phyloP scores from a whole-genome alignment of 768 basidiomycete species.

The Cystobasidium tubakii region DNA sequence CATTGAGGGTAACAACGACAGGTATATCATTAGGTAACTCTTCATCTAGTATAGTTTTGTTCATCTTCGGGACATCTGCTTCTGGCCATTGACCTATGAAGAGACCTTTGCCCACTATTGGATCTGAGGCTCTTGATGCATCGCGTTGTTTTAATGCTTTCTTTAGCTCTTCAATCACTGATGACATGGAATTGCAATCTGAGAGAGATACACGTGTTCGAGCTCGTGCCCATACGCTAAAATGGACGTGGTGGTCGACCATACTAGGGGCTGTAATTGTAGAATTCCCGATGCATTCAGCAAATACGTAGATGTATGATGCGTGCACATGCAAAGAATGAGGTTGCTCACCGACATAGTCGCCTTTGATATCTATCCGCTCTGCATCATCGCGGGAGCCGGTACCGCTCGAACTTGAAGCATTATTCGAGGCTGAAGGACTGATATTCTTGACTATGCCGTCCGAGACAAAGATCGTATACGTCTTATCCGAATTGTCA shows the following conservation, averaged over 20 bases:
- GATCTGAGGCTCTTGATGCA: background rate
- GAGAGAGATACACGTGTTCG: background rate
- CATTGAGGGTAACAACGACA: constrained; percentile 41
- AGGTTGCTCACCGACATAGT: constrained; percentile 14
- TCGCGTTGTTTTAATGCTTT: background rate
- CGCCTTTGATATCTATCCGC: constrained; percentile 15
- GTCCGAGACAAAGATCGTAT: background rate
- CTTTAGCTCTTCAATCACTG: background rate
- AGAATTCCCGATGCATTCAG: no score
- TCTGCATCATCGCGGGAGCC: background rate
- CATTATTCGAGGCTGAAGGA: background rate
- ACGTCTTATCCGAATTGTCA: background rate
- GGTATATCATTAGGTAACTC: constrained; percentile 31
- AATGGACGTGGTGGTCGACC: constrained; percentile 34
- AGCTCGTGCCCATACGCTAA: constrained; percentile 12
- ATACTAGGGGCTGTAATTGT: constrained; percentile 14
- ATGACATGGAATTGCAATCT: background rate
- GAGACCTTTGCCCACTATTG: constrained; percentile 8
- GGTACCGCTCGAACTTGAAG: background rate
- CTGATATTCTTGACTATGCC: background rate
- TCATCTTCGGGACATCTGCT: constrained; percentile 21
- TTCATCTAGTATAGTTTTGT: background rate
- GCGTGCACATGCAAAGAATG: background rate
- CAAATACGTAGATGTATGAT: no score
- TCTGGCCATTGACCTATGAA: constrained; percentile 22